Percentiles rank a stretch among this genome's conserved stretches.
These are phyloP conservation scores for Zymoseptoria crescenta DNA, from an alignment of 2,329 filamentous ascomycete genomes.

Conservation along the genomic window DNA sequence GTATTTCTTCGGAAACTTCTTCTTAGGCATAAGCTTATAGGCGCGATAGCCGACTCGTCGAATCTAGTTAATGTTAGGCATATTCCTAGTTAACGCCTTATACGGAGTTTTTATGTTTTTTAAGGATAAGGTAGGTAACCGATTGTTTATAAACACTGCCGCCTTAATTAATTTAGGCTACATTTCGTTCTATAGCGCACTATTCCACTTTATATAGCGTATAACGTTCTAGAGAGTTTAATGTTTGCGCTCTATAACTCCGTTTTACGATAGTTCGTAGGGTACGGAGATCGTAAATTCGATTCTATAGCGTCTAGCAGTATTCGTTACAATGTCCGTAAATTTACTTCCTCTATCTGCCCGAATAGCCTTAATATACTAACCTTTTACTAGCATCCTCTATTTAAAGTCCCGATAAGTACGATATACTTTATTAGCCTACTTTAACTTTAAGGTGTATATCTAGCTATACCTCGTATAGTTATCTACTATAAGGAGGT, in stretches of 20 bases:
- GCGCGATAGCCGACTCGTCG: background rate
- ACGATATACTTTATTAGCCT: background rate
- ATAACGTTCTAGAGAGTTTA: conserved; percentile 1
- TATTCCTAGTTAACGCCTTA: background rate
- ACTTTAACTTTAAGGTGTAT: background rate
- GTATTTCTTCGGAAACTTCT: no score
- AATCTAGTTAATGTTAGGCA: background rate
- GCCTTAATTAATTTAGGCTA: background rate
- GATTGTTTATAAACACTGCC: background rate
- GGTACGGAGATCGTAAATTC: background rate
- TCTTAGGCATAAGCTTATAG: conserved; percentile 1
- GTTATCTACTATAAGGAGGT: background rate
- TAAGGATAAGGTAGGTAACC: background rate
- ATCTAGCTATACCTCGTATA: background rate
- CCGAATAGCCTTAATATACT: background rate
- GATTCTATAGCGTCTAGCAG: background rate
- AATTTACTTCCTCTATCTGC: background rate
- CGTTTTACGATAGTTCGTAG: background rate
- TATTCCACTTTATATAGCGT: background rate
- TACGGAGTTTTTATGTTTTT: background rate
- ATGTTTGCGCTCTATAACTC: background rate
- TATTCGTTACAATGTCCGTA: background rate
- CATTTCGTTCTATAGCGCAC: no score
- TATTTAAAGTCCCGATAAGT: background rate
- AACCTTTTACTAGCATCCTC: no score